Evolutionary conservation across 768 basidiomycete genomes (phyloP).

Genomic region (Neoboletus brunneissimus): DNA sequence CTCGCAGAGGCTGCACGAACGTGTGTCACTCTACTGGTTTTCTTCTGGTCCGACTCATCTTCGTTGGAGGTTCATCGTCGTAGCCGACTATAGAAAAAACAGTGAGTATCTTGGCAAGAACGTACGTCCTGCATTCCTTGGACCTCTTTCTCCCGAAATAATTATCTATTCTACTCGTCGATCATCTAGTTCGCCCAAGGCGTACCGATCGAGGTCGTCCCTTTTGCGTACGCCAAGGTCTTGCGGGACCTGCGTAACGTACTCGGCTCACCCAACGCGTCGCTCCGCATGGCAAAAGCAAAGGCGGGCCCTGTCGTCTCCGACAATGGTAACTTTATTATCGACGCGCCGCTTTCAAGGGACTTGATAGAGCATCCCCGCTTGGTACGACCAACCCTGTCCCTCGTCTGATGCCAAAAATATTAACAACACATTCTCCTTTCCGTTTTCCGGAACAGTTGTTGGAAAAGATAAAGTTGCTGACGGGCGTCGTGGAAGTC

Average conservation of each 20-base stretch:
- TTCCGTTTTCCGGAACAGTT: conserved; percentile 45
- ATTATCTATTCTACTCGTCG: neutral
- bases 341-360: conserved; percentile 87
- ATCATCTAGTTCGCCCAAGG: conserved; percentile 71
- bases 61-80: conserved; percentile 68
- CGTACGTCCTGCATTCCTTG: conserved; percentile 44
- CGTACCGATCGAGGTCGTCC: conserved; percentile 94
- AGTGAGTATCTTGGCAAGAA: conserved; percentile 75
- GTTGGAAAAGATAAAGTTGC: conserved; percentile 79
- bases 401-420: neutral
- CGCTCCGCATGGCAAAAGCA: conserved; percentile 89
- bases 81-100: conserved; percentile 97
- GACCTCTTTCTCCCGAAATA: neutral
- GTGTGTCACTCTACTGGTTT: conserved; percentile 31
- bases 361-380: conserved; percentile 66
- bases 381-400: conserved; percentile 37
- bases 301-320: conserved; percentile 95
- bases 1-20: conserved; percentile 93
- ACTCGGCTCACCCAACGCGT: conserved; percentile 65
- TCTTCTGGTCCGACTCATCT: conserved; percentile 42
- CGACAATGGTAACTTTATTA: conserved; percentile 97
- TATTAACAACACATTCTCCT: too few relatives aligned
- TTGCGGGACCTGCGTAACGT: conserved; percentile 62
- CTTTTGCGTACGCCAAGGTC: conserved; percentile 92
- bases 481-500: conserved; percentile 98